Percentiles rank a stretch among this genome's conserved stretches.
phyloP scores from a whole-genome alignment of 2,329 filamentous ascomycete genomes.

The Sphaerulina vaccinii region DNA sequence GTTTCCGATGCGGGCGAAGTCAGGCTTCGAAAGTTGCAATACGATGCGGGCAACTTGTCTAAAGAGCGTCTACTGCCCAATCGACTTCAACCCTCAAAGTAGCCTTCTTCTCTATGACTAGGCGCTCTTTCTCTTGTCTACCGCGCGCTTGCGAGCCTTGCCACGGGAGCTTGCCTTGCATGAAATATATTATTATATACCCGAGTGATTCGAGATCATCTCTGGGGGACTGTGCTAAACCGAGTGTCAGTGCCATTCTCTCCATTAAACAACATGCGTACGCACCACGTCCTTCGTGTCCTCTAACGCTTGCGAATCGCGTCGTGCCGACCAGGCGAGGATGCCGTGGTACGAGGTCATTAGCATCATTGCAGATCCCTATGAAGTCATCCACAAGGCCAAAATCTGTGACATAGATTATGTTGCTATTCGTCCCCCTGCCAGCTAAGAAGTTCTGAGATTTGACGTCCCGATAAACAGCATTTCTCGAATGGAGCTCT shows the following conservation, averaged over 20 bases:
- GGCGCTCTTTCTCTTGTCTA: constrained; percentile 23
- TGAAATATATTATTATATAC: constrained; percentile 33
- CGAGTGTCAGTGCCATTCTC: not conserved
- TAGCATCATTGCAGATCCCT: not conserved
- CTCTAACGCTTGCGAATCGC: constrained; percentile 29
- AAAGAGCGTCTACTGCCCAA: constrained; percentile 15
- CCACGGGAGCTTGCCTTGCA: constrained; percentile 32
- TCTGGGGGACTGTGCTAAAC: constrained; percentile 29
- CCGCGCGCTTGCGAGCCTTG: constrained; percentile 26
- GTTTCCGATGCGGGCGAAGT: constrained; percentile 22
- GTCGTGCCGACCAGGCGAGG: constrained; percentile 21
- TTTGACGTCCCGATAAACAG: constrained; percentile 21
- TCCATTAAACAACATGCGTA: constrained; percentile 11
- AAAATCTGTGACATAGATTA: constrained; percentile 26
- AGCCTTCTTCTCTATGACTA: constrained; percentile 30
- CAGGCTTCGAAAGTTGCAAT: constrained; percentile 20
- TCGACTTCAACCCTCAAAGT: constrained; percentile 2
- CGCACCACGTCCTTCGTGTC: constrained; percentile 24
- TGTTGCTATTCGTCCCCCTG: constrained; percentile 23
- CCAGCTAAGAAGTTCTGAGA: constrained; percentile 22
- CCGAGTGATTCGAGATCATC: constrained; percentile 35
- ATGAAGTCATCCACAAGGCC: constrained; percentile 18
- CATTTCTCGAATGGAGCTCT: not conserved
- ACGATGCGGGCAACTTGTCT: constrained; percentile 16
- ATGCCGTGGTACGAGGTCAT: not conserved